Percentiles rank a stretch among this genome's conserved stretches.
These are phyloP conservation scores for Fusarium cyanostomum DNA, from an alignment of 2,329 filamentous ascomycete genomes.

Conservation along the genomic window DNA sequence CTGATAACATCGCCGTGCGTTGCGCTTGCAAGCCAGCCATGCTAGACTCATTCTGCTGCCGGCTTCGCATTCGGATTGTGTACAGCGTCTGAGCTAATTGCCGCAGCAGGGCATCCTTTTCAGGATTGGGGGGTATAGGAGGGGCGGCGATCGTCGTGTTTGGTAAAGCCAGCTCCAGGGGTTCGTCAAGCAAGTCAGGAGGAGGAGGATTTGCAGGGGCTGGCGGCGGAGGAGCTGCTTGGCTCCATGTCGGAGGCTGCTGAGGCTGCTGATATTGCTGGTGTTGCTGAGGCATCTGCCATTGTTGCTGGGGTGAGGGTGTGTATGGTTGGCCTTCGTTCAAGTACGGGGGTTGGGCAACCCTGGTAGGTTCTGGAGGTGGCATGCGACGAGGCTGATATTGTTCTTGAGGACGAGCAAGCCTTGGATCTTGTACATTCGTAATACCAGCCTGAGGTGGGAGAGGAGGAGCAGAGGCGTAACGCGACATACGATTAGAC, in stretches of 20 bases:
- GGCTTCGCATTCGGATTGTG: constrained; percentile 73
- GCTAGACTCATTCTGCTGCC: constrained; percentile 77
- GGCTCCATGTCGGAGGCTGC: constrained; percentile 41
- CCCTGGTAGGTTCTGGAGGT: constrained; percentile 17
- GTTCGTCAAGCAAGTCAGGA: constrained; percentile 66
- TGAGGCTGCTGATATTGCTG: constrained; percentile 35
- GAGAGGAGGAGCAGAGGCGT: constrained; percentile 59
- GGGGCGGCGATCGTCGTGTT: constrained; percentile 71
- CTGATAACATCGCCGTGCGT: constrained; percentile 76
- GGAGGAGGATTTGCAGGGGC: constrained; percentile 48
- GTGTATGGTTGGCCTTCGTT: constrained; percentile 30
- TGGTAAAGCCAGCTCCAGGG: constrained; percentile 61
- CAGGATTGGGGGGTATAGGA: constrained; percentile 92
- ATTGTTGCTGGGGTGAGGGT: constrained; percentile 36
- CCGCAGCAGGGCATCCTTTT: constrained; percentile 86
- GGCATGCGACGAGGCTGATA: constrained; percentile 31
- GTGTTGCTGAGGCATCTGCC: constrained; percentile 32
- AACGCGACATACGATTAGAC: constrained; percentile 50
- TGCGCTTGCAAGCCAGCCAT: constrained; percentile 82
- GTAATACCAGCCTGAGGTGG: constrained; percentile 47
- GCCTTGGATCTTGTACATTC: constrained; percentile 20
- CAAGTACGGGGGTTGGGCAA: constrained; percentile 28
- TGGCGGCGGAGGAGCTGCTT: constrained; percentile 34
- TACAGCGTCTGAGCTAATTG: constrained; percentile 78
- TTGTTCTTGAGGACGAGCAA: constrained; percentile 27